Percentiles rank a stretch among this genome's conserved stretches.
Evolutionary conservation across 192 early-diverging fungal species (phyloP).

Genomic region (Coemansia sp.): DNA sequence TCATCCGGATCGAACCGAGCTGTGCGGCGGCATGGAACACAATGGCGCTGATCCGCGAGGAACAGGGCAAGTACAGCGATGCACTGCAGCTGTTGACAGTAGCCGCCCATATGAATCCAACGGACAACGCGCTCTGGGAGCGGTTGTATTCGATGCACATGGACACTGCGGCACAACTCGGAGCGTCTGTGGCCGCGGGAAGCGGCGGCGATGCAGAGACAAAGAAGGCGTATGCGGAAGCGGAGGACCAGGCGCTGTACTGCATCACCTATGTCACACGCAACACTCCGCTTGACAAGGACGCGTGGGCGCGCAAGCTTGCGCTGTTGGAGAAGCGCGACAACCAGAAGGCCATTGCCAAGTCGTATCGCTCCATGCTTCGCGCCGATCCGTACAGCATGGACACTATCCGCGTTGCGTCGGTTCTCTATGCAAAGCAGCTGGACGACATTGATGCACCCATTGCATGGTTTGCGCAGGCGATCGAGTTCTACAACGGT

Average conservation of each 20-base stretch:
- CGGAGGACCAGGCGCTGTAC: conserved; percentile 77
- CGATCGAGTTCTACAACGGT: conserved; percentile 53
- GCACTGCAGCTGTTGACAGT: conserved; percentile 79
- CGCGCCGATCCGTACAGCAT: conserved; percentile 65
- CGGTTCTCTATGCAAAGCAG: conserved; percentile 58
- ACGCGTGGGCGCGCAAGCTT: conserved; percentile 70
- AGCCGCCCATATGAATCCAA: conserved; percentile 83
- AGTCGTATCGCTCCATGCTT: conserved; percentile 62
- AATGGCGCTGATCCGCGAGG: conserved; percentile 88
- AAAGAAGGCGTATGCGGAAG: conserved; percentile 56
- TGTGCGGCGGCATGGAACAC: conserved; percentile 83
- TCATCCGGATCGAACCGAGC: conserved; percentile 72
- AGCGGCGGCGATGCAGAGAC: conserved; percentile 15
- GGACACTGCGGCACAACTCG: conserved; percentile 36
- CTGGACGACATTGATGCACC: conserved; percentile 43
- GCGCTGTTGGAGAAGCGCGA: conserved; percentile 61
- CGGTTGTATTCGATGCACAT: conserved; percentile 73
- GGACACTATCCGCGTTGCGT: conserved; percentile 63
- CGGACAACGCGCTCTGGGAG: conserved; percentile 79
- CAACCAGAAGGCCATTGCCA: conserved; percentile 57
- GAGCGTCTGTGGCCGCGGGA: conserved; percentile 5
- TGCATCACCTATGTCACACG: conserved; percentile 71
- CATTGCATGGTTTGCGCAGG: conserved; percentile 36
- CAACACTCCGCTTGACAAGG: conserved; percentile 64
- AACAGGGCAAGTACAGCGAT: conserved; percentile 71